These are phyloP conservation scores for Laburnicola sp. DNA, from an alignment of 2,329 filamentous ascomycete species.

Conservation along the genomic window DNA sequence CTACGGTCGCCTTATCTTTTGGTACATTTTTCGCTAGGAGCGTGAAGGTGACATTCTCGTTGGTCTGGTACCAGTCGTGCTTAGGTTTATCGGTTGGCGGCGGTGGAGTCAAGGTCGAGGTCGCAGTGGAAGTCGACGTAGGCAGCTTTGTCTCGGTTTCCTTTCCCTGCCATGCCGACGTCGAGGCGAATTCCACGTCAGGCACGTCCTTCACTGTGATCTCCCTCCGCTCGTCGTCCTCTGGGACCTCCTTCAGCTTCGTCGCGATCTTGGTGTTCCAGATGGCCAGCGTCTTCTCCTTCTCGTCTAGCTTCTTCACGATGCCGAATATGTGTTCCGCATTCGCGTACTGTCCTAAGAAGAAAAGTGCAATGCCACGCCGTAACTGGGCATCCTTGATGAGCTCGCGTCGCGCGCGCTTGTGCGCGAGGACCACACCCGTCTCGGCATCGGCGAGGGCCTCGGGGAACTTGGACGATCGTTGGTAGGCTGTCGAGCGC, in stretches of 20 bases:
- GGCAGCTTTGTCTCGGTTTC: constrained; percentile 1
- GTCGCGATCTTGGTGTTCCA: constrained; percentile 61
- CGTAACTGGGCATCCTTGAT: constrained; percentile 83
- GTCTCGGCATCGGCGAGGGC: constrained; percentile 53
- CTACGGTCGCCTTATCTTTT: constrained; percentile 58
- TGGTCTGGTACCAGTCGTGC: constrained; percentile 70
- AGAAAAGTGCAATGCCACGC: constrained; percentile 72
- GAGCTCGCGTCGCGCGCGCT: constrained; percentile 72
- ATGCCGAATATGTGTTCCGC: constrained; percentile 70
- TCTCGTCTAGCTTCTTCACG: constrained; percentile 56
- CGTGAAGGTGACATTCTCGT: constrained; percentile 63
- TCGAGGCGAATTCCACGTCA: constrained; percentile 46
- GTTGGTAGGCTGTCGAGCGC: constrained; percentile 77
- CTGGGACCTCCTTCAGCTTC: constrained; percentile 55
- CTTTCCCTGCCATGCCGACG: constrained; percentile 9
- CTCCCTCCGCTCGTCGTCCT: constrained; percentile 52
- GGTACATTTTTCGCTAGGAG: constrained; percentile 68
- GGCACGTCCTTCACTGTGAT: constrained; percentile 56
- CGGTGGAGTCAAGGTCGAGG: constrained; percentile 48
- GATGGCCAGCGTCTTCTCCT: constrained; percentile 58
- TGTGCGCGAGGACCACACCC: constrained; percentile 65
- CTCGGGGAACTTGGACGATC: constrained; percentile 56
- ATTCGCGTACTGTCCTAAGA: constrained; percentile 72
- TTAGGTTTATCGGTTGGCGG: constrained; percentile 63
- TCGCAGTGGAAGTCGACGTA: constrained; percentile 27